These are phyloP conservation scores for Agrostemma githago DNA, from an alignment of 148 eudicot genomes.

Conservation along the genomic window DNA sequence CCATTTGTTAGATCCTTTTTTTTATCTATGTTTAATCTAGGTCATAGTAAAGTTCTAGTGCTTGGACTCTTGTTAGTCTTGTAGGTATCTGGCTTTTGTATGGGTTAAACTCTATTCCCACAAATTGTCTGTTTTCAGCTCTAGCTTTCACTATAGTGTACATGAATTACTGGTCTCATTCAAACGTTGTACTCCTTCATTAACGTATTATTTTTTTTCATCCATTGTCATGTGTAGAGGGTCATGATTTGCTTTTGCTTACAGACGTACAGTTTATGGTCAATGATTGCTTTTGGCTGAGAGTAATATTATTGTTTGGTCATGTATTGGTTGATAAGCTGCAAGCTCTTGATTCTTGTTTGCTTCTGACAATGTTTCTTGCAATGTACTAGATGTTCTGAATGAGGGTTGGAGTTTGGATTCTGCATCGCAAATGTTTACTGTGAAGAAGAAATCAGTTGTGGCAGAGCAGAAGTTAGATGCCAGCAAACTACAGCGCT, in stretches of 20 bases:
- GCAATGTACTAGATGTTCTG: slow-evolving; percentile 50
- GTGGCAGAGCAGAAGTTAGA: slow-evolving; percentile 73
- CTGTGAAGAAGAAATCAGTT: slow-evolving; percentile 58
- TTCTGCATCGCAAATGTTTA: slow-evolving; percentile 52
- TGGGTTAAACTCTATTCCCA: too few species aligned
- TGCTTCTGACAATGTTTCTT: slow-evolving; percentile 11
- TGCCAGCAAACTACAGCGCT: slow-evolving; percentile 72
- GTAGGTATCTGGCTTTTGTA: too few species aligned
- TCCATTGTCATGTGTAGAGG: neutral
- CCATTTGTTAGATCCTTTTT: neutral
- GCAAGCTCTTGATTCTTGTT: neutral
- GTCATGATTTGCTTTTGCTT: neutral
- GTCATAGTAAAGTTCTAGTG: neutral
- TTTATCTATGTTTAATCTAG: neutral
- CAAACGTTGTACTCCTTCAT: too few species aligned
- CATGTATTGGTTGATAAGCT: neutral
- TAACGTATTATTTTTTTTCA: neutral
- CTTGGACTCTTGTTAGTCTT: neutral
- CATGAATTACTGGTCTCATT: too few species aligned
- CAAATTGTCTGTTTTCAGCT: too few species aligned
- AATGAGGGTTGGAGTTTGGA: slow-evolving; percentile 80
- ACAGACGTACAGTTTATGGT: neutral
- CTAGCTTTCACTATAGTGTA: too few species aligned
- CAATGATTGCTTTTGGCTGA: neutral
- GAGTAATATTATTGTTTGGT: neutral